Evolutionary conservation across 2,329 filamentous ascomycete genomes (phyloP), one percentile per base, ranked within the genome.

Genomic region (Byssoonygena ceratinophila): DNA sequence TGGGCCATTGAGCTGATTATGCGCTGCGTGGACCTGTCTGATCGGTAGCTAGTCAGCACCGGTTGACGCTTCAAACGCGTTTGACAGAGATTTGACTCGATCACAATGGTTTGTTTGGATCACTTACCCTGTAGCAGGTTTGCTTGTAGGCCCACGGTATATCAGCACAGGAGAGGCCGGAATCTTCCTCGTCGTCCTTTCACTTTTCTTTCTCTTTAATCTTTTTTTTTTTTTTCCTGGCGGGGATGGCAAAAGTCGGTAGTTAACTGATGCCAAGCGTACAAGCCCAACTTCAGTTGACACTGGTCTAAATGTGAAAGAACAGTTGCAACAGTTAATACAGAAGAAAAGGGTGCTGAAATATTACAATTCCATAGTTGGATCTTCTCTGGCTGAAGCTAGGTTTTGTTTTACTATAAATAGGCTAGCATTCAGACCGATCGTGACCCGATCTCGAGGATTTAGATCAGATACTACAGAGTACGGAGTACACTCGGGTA

Each of bases 1-100:
- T 50, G 23, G 36, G 47, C 36, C 47, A 50, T 50, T 43, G 37
- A 7, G 32, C 44, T 20, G n/a, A n/a, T n/a, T n/a, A n/a, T 31
- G 37, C 14, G 22, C 44, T 34, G 25, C 11, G 45, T 16, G 46
- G 46, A 48, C 46, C 46, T 48, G 34, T 39, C 11, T 50, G n/a
- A n/a, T n/a, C n/a, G n/a, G n/a, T n/a, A n/a, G n/a, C n/a, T n/a
- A n/a, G n/a, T n/a, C n/a, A n/a, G n/a, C n/a, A n/a, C n/a, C n/a
- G n/a, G n/a, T n/a, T n/a, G n/a, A n/a, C n/a, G n/a, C n/a, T n/a
- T n/a, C n/a, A n/a, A 14, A 32, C 22, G 22, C 36, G 3, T 39
- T 18, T n/a, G 36, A 39, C n/a, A 39, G 7, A 34, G 27, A 31
- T 5, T 31, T 31, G n/a, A n/a, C n/a, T n/a, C n/a, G n/a, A n/a